Percentiles rank a stretch among this genome's conserved stretches.
phyloP scores from a whole-genome alignment of 257 asterid species.

The Rubia yunnanensis region DNA sequence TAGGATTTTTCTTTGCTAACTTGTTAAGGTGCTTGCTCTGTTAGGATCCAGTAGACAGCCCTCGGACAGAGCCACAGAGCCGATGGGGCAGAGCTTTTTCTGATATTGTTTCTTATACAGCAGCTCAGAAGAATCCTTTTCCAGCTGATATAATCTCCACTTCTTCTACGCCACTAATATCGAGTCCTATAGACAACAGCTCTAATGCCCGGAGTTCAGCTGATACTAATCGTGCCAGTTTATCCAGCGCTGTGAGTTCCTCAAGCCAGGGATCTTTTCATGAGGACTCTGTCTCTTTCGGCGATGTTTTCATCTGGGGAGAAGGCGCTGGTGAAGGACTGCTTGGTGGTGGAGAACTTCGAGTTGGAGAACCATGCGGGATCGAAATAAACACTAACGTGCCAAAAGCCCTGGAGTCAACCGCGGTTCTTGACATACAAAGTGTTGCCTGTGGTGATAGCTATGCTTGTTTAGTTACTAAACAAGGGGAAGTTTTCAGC shows the following conservation, averaged over 20 bases:
- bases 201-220: constrained; percentile 40
- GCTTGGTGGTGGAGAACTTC: constrained; percentile 50
- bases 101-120: constrained; percentile 57
- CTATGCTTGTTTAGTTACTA: constrained; percentile 68
- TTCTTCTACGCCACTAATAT: constrained; percentile 22
- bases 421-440: constrained; percentile 58
- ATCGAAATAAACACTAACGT: constrained; percentile 34
- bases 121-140: constrained; percentile 42
- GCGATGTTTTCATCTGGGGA: constrained; percentile 91
- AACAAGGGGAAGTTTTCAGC: constrained; percentile 75
- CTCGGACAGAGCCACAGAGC: constrained; percentile 44
- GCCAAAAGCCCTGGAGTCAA: constrained; percentile 71
- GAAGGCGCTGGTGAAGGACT: constrained; percentile 62
- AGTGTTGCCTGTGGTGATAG: constrained; percentile 55
- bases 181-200: constrained; percentile 37
- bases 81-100: constrained; percentile 70
- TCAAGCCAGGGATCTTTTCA: constrained; percentile 82
- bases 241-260: constrained; percentile 82
- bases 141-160: constrained; percentile 24
- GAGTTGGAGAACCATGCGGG: constrained; percentile 19
- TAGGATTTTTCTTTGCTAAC: background rate
- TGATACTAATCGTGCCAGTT: constrained; percentile 62
- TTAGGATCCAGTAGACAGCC: constrained; percentile 52
- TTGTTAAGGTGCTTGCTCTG: constrained; percentile 9
- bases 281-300: constrained; percentile 69